Evolutionary conservation across 495 filamentous ascomycete species (phyloP), one percentile per base, ranked within the genome.

Genomic region (Xylaria intraflava): DNA sequence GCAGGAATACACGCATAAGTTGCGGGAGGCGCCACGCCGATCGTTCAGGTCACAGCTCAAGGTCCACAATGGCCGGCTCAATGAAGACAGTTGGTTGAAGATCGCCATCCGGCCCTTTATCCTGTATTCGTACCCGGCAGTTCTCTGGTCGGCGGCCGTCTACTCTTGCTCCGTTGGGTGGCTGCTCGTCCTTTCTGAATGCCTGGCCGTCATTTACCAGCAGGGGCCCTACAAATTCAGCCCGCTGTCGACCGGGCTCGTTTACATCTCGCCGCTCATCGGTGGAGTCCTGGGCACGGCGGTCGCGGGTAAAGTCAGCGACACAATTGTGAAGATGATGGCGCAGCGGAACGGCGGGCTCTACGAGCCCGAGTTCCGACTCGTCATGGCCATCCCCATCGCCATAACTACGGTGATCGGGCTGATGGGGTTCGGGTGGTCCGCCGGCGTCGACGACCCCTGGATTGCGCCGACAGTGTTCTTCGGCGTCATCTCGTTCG

Each of bases 391-490:
- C 2, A 71, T 86, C 24, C 92, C 91, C 2, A 81, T 96, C 16
- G 79, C 85, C 0, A 55, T 96, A 42, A 79, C 83, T 12, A 96
- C 92, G 0, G 82, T 83, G 6, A 84, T 92, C 27, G 93, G 92
- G 2, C 75, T 96, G 35, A 93, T 96, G 80, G 92, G 89, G 9
- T 96, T 91, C 63, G 92, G 92, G 4, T 96, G 92, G 92, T 89
- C 84, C 26, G 89, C 88, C 0, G 67, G 86, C 46, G 73, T 81
- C 23, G 73, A 76, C n/a, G 79, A 95, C 66, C 70, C 77, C 16
- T 95, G 89, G 87, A 93, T 94, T 51, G 89, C 96, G 20, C 93
- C 93, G 1, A 95, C 92, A 0, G 65, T 94, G 0, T 96, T 96
- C 73, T 96, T 96, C 58, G 91, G 90, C 1, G 65, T 94, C 40